A percentile compares a stretch with the other conserved stretches of the same genome.
phyloP scores from a whole-genome alignment of 176 grass and related monocot genomes.

The Zoysia japonica region DNA sequence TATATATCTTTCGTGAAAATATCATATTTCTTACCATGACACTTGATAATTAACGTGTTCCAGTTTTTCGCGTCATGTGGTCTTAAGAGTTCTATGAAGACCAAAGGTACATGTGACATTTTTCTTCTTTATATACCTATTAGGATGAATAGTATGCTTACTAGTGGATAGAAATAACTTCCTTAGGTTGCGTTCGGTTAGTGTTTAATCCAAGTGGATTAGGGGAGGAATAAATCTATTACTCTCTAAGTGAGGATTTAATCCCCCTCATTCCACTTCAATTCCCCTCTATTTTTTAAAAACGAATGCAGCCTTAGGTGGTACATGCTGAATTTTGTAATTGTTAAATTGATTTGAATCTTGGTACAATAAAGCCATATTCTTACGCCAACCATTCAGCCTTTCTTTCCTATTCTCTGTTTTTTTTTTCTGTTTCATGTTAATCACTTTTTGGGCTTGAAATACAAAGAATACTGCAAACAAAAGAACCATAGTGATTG shows the following conservation, averaged over 20 bases:
- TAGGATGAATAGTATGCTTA: neutral
- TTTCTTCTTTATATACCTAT: neutral
- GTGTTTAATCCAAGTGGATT: neutral
- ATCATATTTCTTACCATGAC: no score
- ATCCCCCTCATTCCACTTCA: no score
- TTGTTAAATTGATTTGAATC: conserved; percentile 9
- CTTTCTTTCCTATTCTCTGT: neutral
- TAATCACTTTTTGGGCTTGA: neutral
- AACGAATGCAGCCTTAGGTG: neutral
- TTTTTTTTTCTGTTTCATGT: neutral
- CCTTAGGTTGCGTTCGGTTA: neutral
- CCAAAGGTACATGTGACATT: no score
- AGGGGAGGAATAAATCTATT: neutral
- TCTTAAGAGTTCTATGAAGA: no score
- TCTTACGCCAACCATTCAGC: neutral
- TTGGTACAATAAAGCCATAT: neutral
- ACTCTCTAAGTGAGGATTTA: no score
- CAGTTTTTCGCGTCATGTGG: no score
- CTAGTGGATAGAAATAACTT: no score
- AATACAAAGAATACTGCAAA: no score
- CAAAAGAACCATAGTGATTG: no score
- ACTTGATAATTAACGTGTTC: no score
- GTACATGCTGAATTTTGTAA: neutral
- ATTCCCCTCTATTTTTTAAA: no score
- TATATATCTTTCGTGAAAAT: no score